Percentiles rank a stretch among this genome's conserved stretches.
phyloP scores from a whole-genome alignment of 129 eudicot genomes.

The Arctium lappa region DNA sequence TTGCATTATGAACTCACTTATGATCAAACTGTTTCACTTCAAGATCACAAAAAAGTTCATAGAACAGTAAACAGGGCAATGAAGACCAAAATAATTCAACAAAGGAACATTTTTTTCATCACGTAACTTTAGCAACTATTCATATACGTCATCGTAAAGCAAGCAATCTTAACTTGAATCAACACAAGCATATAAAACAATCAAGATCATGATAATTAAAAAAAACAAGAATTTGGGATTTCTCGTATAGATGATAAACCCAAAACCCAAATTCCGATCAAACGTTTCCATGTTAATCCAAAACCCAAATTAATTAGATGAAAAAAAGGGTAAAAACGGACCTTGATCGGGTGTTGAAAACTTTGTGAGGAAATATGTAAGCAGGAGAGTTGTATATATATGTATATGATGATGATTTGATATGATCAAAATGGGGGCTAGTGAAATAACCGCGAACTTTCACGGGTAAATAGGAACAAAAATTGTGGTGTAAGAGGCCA shows the following conservation, averaged over 20 bases:
- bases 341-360: slow-evolving; percentile 14
- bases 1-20: background rate
- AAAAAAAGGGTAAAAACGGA: background rate
- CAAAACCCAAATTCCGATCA: background rate
- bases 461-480: slow-evolving; percentile 21
- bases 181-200: background rate
- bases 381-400: background rate
- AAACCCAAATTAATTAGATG: background rate
- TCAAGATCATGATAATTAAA: slow-evolving; percentile 4
- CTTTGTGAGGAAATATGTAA: background rate
- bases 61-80: background rate
- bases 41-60: background rate
- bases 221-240: background rate
- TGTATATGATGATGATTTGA: background rate
- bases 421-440: background rate
- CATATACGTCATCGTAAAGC: background rate
- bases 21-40: background rate
- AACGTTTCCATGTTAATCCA: background rate
- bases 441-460: background rate
- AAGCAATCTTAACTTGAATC: slow-evolving; percentile 1
- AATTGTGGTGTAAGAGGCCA: background rate
- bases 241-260: background rate
- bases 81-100: background rate
- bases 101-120: background rate
- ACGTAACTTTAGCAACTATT: slow-evolving; percentile 11